Conservation (phyloP, 2,329 filamentous ascomycete genomes). For the Tolypocladium cylindrosporum region DNA sequence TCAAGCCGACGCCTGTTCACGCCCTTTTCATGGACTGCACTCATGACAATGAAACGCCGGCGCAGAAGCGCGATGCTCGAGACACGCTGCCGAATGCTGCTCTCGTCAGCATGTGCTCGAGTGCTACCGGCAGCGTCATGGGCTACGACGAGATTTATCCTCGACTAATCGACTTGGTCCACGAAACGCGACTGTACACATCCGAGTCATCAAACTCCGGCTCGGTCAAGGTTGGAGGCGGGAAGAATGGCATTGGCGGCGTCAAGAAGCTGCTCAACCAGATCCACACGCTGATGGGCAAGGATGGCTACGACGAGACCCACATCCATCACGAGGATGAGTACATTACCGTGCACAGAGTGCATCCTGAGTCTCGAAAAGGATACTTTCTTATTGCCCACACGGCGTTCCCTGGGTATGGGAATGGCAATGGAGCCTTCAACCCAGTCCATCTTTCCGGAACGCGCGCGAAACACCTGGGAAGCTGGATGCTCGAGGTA, state of each 20-base stretch:
- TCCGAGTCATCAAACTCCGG: slow-evolving; percentile 58
- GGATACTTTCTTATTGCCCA: slow-evolving; percentile 95
- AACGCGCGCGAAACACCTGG: slow-evolving; percentile 75
- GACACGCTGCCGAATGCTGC: slow-evolving; percentile 93
- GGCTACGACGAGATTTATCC: slow-evolving; percentile 97
- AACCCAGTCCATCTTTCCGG: slow-evolving; percentile 71
- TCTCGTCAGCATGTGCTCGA: slow-evolving; percentile 90
- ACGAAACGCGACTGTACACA: slow-evolving; percentile 75
- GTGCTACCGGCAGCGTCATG: slow-evolving; percentile 91
- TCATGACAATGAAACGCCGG: slow-evolving; percentile 93
- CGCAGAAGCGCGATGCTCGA: slow-evolving; percentile 86
- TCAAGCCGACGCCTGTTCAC: slow-evolving; percentile 82
- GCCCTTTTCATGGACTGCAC: slow-evolving; percentile 99
- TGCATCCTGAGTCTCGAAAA: slow-evolving; percentile 84
- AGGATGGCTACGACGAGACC: slow-evolving; percentile 87
- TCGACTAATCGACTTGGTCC: slow-evolving; percentile 82
- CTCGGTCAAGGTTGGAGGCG: slow-evolving; percentile 54
- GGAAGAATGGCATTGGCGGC: slow-evolving; percentile 76
- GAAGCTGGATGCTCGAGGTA: slow-evolving; percentile 87
- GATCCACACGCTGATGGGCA: slow-evolving; percentile 91
- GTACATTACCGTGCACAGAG: slow-evolving; percentile 91
- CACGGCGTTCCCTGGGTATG: slow-evolving; percentile 87
- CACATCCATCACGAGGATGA: slow-evolving; percentile 95
- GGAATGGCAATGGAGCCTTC: slow-evolving; percentile 72
- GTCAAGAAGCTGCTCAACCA: slow-evolving; percentile 91